Conservation (phyloP, 495 filamentous ascomycete species). For the Penicillium paxilli region DNA sequence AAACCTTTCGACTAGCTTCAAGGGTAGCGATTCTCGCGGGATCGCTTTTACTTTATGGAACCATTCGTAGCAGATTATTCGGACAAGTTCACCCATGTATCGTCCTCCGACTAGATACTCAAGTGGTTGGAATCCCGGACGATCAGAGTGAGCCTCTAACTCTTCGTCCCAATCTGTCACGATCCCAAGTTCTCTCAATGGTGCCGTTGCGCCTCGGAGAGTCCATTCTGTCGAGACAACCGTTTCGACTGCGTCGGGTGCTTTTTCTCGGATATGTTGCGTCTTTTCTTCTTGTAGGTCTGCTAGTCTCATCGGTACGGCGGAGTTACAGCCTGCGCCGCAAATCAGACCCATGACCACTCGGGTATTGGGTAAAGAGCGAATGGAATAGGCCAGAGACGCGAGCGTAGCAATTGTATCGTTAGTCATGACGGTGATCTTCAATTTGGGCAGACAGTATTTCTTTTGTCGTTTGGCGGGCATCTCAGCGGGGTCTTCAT, state of each 20-base stretch:
- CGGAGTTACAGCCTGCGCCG: slow-evolving; percentile 76
- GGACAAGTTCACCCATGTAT: slow-evolving; percentile 72
- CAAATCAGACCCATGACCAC: slow-evolving; percentile 74
- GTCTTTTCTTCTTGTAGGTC: slow-evolving; percentile 61
- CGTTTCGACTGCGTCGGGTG: slow-evolving; percentile 48
- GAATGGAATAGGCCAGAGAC: slow-evolving; percentile 62
- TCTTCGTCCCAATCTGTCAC: slow-evolving; percentile 65
- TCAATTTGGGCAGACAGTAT: slow-evolving; percentile 56
- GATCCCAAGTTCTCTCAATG: slow-evolving; percentile 57
- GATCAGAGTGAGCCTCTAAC: slow-evolving; percentile 59
- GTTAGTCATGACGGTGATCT: slow-evolving; percentile 71
- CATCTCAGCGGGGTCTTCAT: slow-evolving; percentile 18
- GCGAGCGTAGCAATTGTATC: slow-evolving; percentile 74
- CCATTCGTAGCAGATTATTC: slow-evolving; percentile 64
- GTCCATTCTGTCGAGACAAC: slow-evolving; percentile 81
- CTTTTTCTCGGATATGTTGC: slow-evolving; percentile 27
- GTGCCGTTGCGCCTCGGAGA: slow-evolving; percentile 62
- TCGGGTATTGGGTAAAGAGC: slow-evolving; percentile 57
- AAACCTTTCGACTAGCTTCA: slow-evolving; percentile 49
- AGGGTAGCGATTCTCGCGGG: slow-evolving; percentile 38
- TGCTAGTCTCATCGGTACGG: slow-evolving; percentile 61
- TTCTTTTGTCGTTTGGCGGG: slow-evolving; percentile 32
- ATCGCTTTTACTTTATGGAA: slow-evolving; percentile 39
- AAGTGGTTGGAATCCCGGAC: slow-evolving; percentile 75
- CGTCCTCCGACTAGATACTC: slow-evolving; percentile 79